Conservation (phyloP, 495 filamentous ascomycete species). For the Chaetomium tenue region DNA sequence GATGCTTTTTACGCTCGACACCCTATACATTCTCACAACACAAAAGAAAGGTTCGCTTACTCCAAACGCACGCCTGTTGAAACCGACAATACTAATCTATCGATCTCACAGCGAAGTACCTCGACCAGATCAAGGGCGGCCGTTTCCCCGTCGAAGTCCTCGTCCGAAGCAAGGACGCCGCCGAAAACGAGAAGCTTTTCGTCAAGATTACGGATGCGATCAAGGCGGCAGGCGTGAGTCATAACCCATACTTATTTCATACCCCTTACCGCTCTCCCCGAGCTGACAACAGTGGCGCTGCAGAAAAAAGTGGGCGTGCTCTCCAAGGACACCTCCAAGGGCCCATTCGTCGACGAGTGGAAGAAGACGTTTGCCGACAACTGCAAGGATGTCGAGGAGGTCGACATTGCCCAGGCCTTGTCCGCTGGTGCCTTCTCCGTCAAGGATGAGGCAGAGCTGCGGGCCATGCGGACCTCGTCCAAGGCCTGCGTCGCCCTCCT, state of each 20-base stretch:
- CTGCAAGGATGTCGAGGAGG: slow-evolving; percentile 80
- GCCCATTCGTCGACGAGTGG: slow-evolving; percentile 96
- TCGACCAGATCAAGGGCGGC: slow-evolving; percentile 87
- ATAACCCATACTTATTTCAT: slow-evolving; percentile 18
- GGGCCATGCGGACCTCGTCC: slow-evolving; percentile 87
- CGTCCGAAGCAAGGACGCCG: slow-evolving; percentile 83
- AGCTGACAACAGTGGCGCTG: slow-evolving; percentile 25
- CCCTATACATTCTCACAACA: slow-evolving; percentile 87
- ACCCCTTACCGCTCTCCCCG: not conserved
- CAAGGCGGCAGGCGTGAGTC: slow-evolving; percentile 78
- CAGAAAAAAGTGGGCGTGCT: slow-evolving; percentile 88
- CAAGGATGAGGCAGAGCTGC: slow-evolving; percentile 94
- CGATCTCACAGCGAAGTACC: slow-evolving; percentile 69
- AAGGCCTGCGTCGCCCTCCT: slow-evolving; percentile 88
- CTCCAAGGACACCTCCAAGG: slow-evolving; percentile 75
- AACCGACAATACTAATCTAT: slow-evolving; percentile 28
- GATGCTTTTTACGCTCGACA: slow-evolving; percentile 84
- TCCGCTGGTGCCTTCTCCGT: slow-evolving; percentile 83
- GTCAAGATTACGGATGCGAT: slow-evolving; percentile 78
- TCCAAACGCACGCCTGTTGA: not conserved
- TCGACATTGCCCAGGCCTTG: slow-evolving; percentile 79
- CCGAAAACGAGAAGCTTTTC: slow-evolving; percentile 83
- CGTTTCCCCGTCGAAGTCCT: slow-evolving; percentile 87
- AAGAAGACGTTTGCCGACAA: slow-evolving; percentile 72
- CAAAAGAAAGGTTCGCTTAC: slow-evolving; percentile 80